Percentiles rank a stretch among this genome's conserved stretches.
Conservation (phyloP, 345 rosid species). For the Eucalyptus victrix region DNA sequence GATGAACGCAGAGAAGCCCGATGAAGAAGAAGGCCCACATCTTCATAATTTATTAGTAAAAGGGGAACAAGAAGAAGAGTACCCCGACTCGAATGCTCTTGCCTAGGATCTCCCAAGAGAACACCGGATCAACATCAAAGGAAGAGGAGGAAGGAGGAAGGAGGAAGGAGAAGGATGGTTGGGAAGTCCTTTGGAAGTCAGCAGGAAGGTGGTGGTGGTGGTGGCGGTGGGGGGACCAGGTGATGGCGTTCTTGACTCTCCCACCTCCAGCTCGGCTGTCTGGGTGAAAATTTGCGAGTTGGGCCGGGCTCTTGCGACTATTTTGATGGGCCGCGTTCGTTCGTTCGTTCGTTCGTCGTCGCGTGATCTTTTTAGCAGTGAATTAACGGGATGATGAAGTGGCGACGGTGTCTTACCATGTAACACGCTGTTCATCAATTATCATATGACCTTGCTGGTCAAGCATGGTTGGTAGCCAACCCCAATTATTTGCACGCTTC, state of each 20-base stretch:
- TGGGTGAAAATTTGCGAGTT: neutral
- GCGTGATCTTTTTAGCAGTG: too few relatives aligned
- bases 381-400: neutral
- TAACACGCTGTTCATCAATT: neutral
- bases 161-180: neutral
- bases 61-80: neutral
- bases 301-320: neutral
- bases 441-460: neutral
- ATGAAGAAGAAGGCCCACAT: slow-evolving; percentile 36
- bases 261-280: neutral
- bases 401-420: neutral
- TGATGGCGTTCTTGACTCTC: neutral
- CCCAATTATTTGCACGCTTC: neutral
- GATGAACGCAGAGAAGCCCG: slow-evolving; percentile 23
- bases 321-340: neutral
- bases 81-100: neutral
- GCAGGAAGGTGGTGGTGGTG: neutral
- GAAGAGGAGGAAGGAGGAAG: neutral
- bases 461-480: neutral
- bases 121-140: neutral
- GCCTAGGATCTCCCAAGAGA: neutral
- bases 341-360: neutral
- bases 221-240: neutral
- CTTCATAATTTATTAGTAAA: slow-evolving; percentile 14
- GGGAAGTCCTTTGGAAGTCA: neutral